Conservation (phyloP, 495 filamentous ascomycete genomes). For the Aspergillus homomorphus region DNA sequence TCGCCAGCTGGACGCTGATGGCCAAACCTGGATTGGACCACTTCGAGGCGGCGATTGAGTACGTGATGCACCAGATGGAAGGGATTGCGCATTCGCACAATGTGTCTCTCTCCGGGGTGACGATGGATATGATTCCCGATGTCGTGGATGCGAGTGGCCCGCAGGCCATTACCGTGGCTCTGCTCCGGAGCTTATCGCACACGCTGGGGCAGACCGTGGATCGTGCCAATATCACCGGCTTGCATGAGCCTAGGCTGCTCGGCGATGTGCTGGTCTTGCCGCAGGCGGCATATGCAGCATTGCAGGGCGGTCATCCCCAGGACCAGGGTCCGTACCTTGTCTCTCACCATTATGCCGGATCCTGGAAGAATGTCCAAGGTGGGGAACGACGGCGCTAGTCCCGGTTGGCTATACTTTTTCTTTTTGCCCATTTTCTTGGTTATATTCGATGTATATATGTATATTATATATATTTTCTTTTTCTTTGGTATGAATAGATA, state of each 20-base stretch:
- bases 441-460: background rate
- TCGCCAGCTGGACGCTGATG: conserved; percentile 42
- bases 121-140: conserved; percentile 29
- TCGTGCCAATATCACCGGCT: conserved; percentile 25
- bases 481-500: no score
- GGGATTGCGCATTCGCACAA: conserved; percentile 5
- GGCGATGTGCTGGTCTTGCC: conserved; percentile 43
- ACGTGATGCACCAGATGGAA: conserved; percentile 12
- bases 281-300: conserved; percentile 37
- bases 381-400: conserved; percentile 6
- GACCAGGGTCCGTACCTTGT: conserved; percentile 31
- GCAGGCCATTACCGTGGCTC: conserved; percentile 34
- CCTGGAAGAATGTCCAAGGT: conserved; percentile 19
- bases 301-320: conserved; percentile 26
- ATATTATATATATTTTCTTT: background rate
- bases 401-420: background rate
- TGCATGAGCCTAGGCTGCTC: conserved; percentile 33
- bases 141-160: conserved; percentile 43
- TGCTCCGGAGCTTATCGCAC: conserved; percentile 31
- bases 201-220: conserved; percentile 22
- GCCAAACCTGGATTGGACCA: conserved; percentile 27
- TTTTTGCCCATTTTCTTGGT: background rate
- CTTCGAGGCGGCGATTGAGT: conserved; percentile 11
- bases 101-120: conserved; percentile 18
- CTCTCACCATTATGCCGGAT: conserved; percentile 34